Percentiles rank a stretch among this genome's conserved stretches.
Evolutionary conservation across 192 early-diverging fungal genomes (phyloP).

Genomic region (Gaertneriomyces semiglobifer): DNA sequence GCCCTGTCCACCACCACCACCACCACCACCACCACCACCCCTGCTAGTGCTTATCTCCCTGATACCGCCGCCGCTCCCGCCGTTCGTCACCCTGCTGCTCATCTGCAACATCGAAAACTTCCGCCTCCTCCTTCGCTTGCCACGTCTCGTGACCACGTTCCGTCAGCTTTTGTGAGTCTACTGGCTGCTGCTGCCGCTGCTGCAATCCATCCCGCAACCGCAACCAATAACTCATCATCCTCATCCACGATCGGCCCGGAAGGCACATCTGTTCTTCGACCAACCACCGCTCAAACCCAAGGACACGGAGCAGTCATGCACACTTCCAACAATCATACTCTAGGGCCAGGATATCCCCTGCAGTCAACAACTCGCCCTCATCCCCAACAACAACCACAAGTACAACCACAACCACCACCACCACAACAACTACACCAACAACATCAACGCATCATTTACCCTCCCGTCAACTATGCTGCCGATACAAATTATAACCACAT

Average conservation of each 20-base stretch:
- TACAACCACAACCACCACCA: neutral
- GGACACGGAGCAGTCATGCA: neutral
- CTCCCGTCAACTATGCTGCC: neutral
- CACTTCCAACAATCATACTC: neutral
- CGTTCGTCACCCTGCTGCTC: too few species aligned
- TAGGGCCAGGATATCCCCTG: neutral
- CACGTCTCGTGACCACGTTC: too few species aligned
- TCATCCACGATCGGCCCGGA: too few species aligned
- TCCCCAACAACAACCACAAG: neutral
- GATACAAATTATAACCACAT: neutral
- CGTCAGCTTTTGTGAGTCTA: slow-evolving; percentile 3
- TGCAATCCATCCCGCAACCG: neutral
- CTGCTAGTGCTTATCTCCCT: too few species aligned
- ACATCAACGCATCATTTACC: neutral
- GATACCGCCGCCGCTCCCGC: too few species aligned
- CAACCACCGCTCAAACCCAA: neutral
- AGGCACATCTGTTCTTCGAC: neutral
- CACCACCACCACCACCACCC: too few species aligned
- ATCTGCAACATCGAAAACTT: too few species aligned
- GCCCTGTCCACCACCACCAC: neutral
- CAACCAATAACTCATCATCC: neutral
- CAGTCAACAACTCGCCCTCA: neutral
- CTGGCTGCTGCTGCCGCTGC: slow-evolving; percentile 17
- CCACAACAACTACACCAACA: neutral
- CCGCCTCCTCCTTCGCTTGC: too few species aligned